A percentile compares a stretch with the other conserved stretches of the same genome.
phyloP scores from a whole-genome alignment of 2,329 filamentous ascomycete species.

The Botrytis paeoniae region DNA sequence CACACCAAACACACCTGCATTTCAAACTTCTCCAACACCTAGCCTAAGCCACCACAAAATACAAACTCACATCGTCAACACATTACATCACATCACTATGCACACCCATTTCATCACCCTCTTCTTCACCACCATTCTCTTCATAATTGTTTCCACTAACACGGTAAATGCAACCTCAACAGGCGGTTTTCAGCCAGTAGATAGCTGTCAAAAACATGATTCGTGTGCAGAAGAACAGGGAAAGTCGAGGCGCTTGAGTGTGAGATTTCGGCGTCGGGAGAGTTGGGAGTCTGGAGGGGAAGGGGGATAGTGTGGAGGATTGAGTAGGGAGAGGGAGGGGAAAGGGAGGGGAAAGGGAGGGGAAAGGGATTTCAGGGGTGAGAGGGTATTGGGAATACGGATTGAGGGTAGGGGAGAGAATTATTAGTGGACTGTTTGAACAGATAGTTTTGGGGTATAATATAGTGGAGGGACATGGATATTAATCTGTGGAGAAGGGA shows the following conservation, averaged over 20 bases:
- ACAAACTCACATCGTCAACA: background rate
- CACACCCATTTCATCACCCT: background rate
- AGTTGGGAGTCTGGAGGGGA: background rate
- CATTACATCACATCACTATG: background rate
- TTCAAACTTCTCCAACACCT: too few relatives aligned
- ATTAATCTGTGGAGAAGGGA: background rate
- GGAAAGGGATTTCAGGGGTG: too few relatives aligned
- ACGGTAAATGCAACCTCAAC: background rate
- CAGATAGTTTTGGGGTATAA: background rate
- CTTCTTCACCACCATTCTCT: background rate
- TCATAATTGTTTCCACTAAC: background rate
- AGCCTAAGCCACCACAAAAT: too few relatives aligned
- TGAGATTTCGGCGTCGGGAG: background rate
- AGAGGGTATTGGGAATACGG: background rate
- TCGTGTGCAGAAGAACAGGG: background rate
- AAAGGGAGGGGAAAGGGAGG: background rate
- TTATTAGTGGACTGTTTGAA: background rate
- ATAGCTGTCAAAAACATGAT: background rate
- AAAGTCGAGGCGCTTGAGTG: background rate
- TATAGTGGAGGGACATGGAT: background rate
- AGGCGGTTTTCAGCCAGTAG: background rate
- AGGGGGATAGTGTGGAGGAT: background rate
- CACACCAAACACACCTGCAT: background rate
- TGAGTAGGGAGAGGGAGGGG: background rate
- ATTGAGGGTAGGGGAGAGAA: background rate